Evolutionary conservation across 1,284 basidiomycete species (phyloP).

Genomic region (Ceratobasidium sp.): DNA sequence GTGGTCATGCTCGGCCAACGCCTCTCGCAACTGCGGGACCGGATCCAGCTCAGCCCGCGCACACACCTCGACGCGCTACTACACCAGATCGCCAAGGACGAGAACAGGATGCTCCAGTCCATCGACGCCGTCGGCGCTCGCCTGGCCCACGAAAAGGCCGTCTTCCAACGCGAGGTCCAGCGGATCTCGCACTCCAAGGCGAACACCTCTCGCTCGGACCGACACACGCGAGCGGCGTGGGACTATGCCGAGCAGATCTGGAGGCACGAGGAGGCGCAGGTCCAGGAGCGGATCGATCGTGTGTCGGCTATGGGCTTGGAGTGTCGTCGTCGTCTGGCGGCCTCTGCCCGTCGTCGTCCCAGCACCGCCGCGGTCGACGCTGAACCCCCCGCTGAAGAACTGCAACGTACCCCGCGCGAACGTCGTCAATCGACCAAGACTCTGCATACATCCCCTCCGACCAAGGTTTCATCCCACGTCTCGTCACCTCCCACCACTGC

Average conservation of each 20-base stretch:
- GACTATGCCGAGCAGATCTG: slow-evolving; percentile 45
- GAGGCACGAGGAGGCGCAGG: slow-evolving; percentile 20
- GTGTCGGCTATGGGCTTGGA: slow-evolving; percentile 39
- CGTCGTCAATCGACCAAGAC: slow-evolving; percentile 10
- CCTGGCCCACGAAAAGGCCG: slow-evolving; percentile 41
- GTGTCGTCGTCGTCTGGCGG: slow-evolving; percentile 38
- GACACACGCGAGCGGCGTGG: slow-evolving; percentile 35
- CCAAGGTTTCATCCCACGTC: too few species aligned
- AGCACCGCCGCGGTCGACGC: slow-evolving; percentile 14
- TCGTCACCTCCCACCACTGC: background rate
- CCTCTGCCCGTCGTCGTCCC: slow-evolving; percentile 29
- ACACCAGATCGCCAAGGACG: slow-evolving; percentile 40
- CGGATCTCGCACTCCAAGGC: slow-evolving; percentile 28
- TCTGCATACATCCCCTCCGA: background rate
- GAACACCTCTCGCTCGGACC: slow-evolving; percentile 19
- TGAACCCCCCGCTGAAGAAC: background rate
- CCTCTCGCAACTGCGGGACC: slow-evolving; percentile 28
- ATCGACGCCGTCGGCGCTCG: slow-evolving; percentile 40
- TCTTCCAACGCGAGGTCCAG: slow-evolving; percentile 36
- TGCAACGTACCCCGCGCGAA: background rate
- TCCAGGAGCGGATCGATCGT: slow-evolving; percentile 44
- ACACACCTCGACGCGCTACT: slow-evolving; percentile 23
- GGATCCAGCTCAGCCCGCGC: slow-evolving; percentile 37
- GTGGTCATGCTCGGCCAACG: slow-evolving; percentile 34
- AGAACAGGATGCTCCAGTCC: slow-evolving; percentile 19